phyloP scores from a whole-genome alignment of 2,329 filamentous ascomycete genomes.

The Lasiodiplodia gonubiensis region DNA sequence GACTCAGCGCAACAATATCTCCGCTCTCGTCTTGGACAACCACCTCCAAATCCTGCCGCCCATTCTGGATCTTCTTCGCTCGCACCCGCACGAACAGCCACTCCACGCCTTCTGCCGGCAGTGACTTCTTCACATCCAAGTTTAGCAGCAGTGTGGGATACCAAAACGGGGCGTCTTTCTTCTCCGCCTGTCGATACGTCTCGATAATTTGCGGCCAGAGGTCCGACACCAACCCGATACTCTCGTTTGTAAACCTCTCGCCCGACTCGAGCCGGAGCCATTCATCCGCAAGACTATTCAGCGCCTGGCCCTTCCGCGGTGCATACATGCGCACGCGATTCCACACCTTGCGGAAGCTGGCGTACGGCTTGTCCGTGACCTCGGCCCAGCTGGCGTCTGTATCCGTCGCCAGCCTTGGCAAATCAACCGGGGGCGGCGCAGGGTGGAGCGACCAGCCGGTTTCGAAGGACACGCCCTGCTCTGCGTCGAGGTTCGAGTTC shows the following conservation, averaged over 20 bases:
- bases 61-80: slow-evolving; percentile 71
- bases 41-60: slow-evolving; percentile 76
- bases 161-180: slow-evolving; percentile 60
- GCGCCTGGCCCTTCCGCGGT: slow-evolving; percentile 53
- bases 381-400: slow-evolving; percentile 57
- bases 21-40: slow-evolving; percentile 67
- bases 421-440: slow-evolving; percentile 48
- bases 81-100: slow-evolving; percentile 72
- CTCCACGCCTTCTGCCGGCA: slow-evolving; percentile 71
- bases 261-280: slow-evolving; percentile 69
- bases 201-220: slow-evolving; percentile 72
- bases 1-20: slow-evolving; percentile 70
- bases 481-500: slow-evolving; percentile 65
- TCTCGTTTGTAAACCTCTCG: slow-evolving; percentile 67
- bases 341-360: slow-evolving; percentile 56
- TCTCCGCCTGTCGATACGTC: slow-evolving; percentile 42
- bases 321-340: slow-evolving; percentile 59
- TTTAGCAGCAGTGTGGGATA: slow-evolving; percentile 78
- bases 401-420: slow-evolving; percentile 50
- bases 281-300: slow-evolving; percentile 60
- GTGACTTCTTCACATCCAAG: slow-evolving; percentile 74
- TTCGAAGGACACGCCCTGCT: slow-evolving; percentile 62
- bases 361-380: slow-evolving; percentile 51
- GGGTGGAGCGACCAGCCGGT: slow-evolving; percentile 62
- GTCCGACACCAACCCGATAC: slow-evolving; percentile 70